Evolutionary conservation across 306 rosid genomes (phyloP), one percentile per base, ranked within the genome.

Genomic region (Rosa persica): DNA sequence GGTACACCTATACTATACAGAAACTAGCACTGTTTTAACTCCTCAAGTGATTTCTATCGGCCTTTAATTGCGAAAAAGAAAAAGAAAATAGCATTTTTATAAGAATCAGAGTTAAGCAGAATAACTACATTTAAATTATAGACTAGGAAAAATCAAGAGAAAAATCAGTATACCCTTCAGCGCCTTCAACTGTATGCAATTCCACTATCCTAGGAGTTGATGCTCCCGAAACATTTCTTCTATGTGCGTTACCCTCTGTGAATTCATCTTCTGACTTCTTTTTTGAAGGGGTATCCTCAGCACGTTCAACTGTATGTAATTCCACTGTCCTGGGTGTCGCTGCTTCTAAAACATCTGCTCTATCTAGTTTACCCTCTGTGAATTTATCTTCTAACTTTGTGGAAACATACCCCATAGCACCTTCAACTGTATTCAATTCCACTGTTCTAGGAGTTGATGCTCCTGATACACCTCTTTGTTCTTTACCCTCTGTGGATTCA

Each of bases 101-200:
- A 52, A 38, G 66, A 38, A 52, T 22, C 17, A 12, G 38, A 23
- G 44, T 36, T 7, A 20, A 73, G 64, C 66, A 73, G 36, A 52
- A 49, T 25, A 2, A 27, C 22, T 48, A 70, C 0, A 17, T 48
- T 36, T 12, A 30, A 2, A 49, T 2, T n/a, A 73, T 17, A 49
- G 25, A 13, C n/a, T 2, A 64, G 10, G 49, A 64, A 19, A 17
- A 42, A 80, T 46, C 74, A 66, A 73, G 49, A 67, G 83, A 78
- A 40, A 44, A 54, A 61, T 72, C 55, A 44, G 85, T 81, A 46
- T 88, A 92, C 97, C 85, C 81, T 20, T 68, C 34, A 22, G 58
- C 65, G 27, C 44, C 72, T 79, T 81, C 87, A 83, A 54, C 73
- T 73, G 87, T 71, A 79, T 72, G 72, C 39, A 78, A 67, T 77